phyloP scores from a whole-genome alignment of 2,329 filamentous ascomycete species.

The Aspergillus oerlinghausenensis region DNA sequence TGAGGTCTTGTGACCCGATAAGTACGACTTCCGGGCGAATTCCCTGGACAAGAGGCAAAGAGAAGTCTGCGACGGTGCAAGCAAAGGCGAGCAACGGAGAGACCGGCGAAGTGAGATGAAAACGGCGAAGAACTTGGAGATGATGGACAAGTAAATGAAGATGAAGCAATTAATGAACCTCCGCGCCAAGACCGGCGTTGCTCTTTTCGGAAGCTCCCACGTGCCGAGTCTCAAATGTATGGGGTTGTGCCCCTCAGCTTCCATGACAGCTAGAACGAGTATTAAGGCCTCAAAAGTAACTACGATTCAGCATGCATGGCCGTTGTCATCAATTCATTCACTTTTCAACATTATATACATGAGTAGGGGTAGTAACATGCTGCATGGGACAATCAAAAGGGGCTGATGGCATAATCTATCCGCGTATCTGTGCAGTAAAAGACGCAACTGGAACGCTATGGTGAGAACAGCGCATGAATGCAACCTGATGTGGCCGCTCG shows the following conservation, averaged over 20 bases:
- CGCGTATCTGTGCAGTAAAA: neutral
- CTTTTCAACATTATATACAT: neutral
- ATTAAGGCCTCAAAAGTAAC: no score
- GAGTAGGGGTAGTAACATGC: neutral
- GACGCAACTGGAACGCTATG: neutral
- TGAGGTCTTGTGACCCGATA: neutral
- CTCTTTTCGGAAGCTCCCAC: slow-evolving; percentile 2
- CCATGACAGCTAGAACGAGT: neutral
- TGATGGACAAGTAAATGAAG: neutral
- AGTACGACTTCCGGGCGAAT: neutral
- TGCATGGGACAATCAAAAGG: neutral
- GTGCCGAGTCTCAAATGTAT: neutral
- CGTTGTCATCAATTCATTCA: neutral
- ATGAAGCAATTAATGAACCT: neutral
- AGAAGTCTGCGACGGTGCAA: neutral
- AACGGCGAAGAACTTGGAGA: neutral
- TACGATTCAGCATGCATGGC: neutral
- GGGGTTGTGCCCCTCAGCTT: neutral
- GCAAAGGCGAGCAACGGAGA: neutral
- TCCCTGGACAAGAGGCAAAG: neutral
- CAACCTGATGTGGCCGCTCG: neutral
- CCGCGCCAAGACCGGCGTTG: slow-evolving; percentile 1
- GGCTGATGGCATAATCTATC: neutral
- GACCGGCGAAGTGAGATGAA: neutral
- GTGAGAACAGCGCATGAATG: neutral